These are phyloP conservation scores for Termitomyces sp. DNA, from an alignment of 768 basidiomycete genomes.

Conservation along the genomic window DNA sequence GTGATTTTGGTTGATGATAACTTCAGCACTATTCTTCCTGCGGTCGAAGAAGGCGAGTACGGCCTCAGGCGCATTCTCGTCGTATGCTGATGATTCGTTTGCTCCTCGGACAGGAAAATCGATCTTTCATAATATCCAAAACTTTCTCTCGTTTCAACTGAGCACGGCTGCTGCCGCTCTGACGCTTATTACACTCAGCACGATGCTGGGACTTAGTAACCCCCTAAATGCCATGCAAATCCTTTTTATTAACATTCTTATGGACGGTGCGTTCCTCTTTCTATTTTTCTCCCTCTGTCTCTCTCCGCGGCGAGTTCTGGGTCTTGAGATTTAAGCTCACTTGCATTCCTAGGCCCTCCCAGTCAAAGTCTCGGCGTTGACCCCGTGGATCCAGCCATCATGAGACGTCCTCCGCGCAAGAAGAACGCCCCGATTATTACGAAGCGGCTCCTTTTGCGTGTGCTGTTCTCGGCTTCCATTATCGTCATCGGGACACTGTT, in stretches of 20 bases:
- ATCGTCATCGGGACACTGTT: slow-evolving; percentile 88
- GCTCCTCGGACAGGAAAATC: slow-evolving; percentile 64
- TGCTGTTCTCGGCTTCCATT: slow-evolving; percentile 89
- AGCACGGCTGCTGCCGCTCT: slow-evolving; percentile 96
- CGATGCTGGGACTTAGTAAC: slow-evolving; percentile 83
- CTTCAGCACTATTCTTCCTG: slow-evolving; percentile 90
- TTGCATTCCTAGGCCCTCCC: slow-evolving; percentile 62
- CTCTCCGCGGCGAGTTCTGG: neutral
- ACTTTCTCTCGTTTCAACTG: slow-evolving; percentile 94
- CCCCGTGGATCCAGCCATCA: slow-evolving; percentile 89
- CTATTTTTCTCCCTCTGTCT: neutral
- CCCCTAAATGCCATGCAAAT: slow-evolving; percentile 99
- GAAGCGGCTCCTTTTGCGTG: slow-evolving; percentile 62
- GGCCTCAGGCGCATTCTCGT: neutral
- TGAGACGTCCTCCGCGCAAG: slow-evolving; percentile 87
- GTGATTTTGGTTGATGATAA: slow-evolving; percentile 97
- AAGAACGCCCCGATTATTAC: slow-evolving; percentile 91
- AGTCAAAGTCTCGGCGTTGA: slow-evolving; percentile 96
- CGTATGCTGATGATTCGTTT: neutral
- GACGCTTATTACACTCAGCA: slow-evolving; percentile 92
- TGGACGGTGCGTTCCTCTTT: slow-evolving; percentile 66
- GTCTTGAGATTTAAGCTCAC: slow-evolving; percentile 1
- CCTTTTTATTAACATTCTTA: slow-evolving; percentile 97
- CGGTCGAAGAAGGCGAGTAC: slow-evolving; percentile 80
- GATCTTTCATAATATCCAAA: slow-evolving; percentile 98